A percentile compares a stretch with the other conserved stretches of the same genome.
Evolutionary conservation across 176 grass and related monocot species (phyloP).

Genomic region (Neostapfia colusana): DNA sequence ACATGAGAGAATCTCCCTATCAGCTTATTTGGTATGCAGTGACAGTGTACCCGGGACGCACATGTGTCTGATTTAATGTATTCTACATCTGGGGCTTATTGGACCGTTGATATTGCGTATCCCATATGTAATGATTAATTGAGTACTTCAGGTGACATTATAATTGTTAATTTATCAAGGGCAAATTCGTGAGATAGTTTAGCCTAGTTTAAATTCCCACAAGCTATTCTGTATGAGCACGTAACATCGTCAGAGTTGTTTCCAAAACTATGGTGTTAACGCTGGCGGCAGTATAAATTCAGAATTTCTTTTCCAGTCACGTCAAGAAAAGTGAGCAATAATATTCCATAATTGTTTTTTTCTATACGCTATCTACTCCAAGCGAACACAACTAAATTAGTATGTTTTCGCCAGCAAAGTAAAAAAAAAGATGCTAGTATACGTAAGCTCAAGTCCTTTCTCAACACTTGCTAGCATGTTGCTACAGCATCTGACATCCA

Average conservation of each 20-base stretch:
- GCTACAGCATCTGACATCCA: neutral
- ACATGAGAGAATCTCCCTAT: slow-evolving; percentile 28
- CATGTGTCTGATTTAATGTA: slow-evolving; percentile 23
- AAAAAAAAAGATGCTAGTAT: neutral
- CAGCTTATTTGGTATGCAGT: slow-evolving; percentile 29
- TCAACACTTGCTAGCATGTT: neutral
- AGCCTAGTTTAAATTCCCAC: too few species aligned
- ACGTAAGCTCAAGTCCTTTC: neutral
- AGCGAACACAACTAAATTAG: neutral
- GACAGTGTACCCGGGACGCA: slow-evolving; percentile 17
- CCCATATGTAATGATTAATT: neutral
- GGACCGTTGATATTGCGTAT: neutral
- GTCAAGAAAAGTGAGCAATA: too few species aligned
- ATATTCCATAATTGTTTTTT: neutral
- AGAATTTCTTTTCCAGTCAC: too few species aligned
- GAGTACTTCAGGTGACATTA: neutral
- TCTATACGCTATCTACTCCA: neutral
- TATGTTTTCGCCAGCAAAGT: slow-evolving; percentile 2
- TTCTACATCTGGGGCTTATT: neutral
- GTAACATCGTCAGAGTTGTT: too few species aligned
- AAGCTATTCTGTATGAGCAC: too few species aligned
- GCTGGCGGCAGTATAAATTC: too few species aligned
- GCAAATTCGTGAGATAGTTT: neutral
- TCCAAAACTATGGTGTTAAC: too few species aligned
- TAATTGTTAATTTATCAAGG: slow-evolving; percentile 17